Conservation (phyloP, 192 early-diverging fungal species). For the Coemansia sp. region DNA sequence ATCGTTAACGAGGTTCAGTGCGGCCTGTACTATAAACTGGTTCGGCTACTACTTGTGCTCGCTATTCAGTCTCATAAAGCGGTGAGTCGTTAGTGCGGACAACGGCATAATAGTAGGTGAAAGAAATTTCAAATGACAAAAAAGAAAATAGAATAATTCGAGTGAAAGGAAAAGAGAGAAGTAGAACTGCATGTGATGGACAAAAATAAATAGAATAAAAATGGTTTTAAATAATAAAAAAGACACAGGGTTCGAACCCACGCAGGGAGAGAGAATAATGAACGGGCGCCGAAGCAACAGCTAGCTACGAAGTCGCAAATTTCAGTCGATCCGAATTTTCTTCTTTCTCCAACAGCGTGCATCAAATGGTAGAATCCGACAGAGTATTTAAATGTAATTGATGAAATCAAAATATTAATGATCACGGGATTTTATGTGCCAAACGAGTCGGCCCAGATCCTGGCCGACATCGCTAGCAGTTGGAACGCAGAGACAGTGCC, state of each 20-base stretch:
- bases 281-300: background rate
- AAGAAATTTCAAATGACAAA: background rate
- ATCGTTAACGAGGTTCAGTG: slow-evolving; percentile 97
- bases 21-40: slow-evolving; percentile 95
- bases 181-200: background rate
- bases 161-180: background rate
- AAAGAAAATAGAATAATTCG: background rate
- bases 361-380: too few relatives aligned
- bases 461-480: too few relatives aligned
- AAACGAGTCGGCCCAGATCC: too few relatives aligned
- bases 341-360: too few relatives aligned
- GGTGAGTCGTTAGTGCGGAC: slow-evolving; percentile 94
- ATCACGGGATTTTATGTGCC: too few relatives aligned
- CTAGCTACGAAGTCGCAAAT: background rate
- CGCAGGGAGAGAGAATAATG: background rate
- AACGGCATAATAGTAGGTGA: slow-evolving; percentile 83
- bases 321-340: background rate
- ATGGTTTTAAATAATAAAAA: background rate
- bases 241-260: background rate
- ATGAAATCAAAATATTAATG: too few relatives aligned
- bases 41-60: slow-evolving; percentile 69
- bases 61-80: slow-evolving; percentile 91
- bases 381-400: too few relatives aligned
- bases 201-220: background rate
- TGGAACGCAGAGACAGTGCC: too few relatives aligned